Evolutionary conservation across 805 yeast species (phyloP).

Genomic region (Candida hungchunana): DNA sequence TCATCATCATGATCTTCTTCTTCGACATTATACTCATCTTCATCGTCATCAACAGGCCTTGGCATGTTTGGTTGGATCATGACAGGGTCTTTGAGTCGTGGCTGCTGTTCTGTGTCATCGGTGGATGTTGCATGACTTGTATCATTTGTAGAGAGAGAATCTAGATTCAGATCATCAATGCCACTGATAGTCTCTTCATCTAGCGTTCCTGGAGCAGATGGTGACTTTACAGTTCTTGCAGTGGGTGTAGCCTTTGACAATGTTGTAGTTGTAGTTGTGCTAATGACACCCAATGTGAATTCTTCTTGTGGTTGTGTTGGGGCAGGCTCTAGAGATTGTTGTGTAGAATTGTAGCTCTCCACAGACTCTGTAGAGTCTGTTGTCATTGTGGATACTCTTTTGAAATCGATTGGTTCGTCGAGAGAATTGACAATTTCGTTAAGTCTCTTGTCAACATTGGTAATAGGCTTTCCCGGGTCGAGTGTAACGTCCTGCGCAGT

Average conservation of each 20-base stretch:
- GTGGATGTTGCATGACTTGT: not conserved
- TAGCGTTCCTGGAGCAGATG: not conserved
- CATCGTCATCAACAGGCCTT: conserved; percentile 4
- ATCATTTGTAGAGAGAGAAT: not conserved
- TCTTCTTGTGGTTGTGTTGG: conserved; percentile 3
- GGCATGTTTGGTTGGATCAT: conserved; percentile 10
- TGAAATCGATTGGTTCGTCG: conserved; percentile 39
- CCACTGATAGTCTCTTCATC: not conserved
- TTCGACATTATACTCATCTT: conserved; percentile 1
- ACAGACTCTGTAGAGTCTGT: conserved; percentile 21
- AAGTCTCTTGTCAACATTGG: conserved; percentile 14
- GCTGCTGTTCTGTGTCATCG: not conserved
- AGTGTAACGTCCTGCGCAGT: conserved; percentile 27
- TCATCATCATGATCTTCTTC: conserved; percentile 2
- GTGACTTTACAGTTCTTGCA: conserved; percentile 14
- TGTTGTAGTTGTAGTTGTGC: conserved; percentile 18
- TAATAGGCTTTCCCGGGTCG: conserved; percentile 41
- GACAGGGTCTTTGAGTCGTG: conserved; percentile 13
- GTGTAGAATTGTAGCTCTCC: conserved; percentile 16
- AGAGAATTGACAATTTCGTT: conserved; percentile 26
- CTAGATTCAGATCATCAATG: conserved; percentile 1
- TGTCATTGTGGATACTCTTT: conserved; percentile 36
- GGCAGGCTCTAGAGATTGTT: not conserved
- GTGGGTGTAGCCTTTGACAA: conserved; percentile 19
- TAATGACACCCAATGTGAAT: conserved; percentile 13